phyloP scores from a whole-genome alignment of 352 stramenopile genomes.

The Plasmopara viticola region DNA sequence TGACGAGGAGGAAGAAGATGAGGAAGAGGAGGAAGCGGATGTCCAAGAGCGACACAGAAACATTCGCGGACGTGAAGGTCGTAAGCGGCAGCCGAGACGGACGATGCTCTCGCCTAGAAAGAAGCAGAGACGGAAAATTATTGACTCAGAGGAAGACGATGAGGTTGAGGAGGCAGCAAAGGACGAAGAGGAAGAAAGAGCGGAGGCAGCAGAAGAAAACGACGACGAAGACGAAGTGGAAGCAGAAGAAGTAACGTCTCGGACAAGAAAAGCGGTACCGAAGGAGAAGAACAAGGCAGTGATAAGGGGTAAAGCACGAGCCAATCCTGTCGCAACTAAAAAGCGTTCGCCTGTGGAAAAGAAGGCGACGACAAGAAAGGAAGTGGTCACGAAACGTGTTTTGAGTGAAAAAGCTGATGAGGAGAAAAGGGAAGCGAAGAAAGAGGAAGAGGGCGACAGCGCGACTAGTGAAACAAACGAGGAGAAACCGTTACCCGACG shows the following conservation, averaged over 20 bases:
- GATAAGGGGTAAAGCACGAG: slow-evolving; percentile 20
- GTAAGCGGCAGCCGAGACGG: slow-evolving; percentile 20
- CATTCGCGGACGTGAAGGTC: slow-evolving; percentile 6
- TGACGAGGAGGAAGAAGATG: slow-evolving; percentile 40
- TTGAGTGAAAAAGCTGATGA: slow-evolving; percentile 24
- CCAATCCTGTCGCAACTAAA: slow-evolving; percentile 9
- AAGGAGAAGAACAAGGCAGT: slow-evolving; percentile 20
- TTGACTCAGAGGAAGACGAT: slow-evolving; percentile 31
- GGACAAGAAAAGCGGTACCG: slow-evolving; percentile 15
- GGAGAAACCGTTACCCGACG: slow-evolving; percentile 18
- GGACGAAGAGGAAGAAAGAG: slow-evolving; percentile 8
- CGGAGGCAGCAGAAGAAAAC: slow-evolving; percentile 13
- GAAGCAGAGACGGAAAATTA: slow-evolving; percentile 33
- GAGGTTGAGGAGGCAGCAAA: slow-evolving; percentile 13
- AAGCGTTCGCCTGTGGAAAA: slow-evolving; percentile 3
- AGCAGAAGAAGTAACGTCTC: slow-evolving; percentile 4
- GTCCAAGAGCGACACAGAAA: slow-evolving; percentile 17
- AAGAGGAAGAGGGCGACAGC: slow-evolving; percentile 7
- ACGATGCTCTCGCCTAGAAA: slow-evolving; percentile 22
- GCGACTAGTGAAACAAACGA: slow-evolving; percentile 18
- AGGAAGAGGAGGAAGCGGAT: slow-evolving; percentile 38
- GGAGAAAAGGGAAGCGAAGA: slow-evolving; percentile 10
- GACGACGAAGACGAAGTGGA: slow-evolving; percentile 9
- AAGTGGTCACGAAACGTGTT: slow-evolving; percentile 20
- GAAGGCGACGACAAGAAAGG: slow-evolving; percentile 15